Conservation (phyloP, 192 early-diverging fungal genomes). For the Coemansia sp. region DNA sequence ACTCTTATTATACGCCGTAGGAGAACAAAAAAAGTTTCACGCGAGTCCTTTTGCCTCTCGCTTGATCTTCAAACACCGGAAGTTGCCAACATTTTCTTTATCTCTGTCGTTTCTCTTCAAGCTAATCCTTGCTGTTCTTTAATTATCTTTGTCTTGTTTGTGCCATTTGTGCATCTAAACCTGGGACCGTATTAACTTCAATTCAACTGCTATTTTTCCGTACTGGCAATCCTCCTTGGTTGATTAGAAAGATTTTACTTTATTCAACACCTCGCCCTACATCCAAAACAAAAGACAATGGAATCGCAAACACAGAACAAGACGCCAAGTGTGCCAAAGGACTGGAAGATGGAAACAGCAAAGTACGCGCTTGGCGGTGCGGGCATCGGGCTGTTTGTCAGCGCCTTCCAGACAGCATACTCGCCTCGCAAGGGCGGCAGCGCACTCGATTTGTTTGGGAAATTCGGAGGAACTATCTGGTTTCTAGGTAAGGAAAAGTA, state of each 20-base stretch:
- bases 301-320: slow-evolving; percentile 9
- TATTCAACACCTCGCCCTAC: neutral
- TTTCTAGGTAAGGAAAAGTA: slow-evolving; percentile 63
- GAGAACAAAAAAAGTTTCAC: no score
- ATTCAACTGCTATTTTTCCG: neutral
- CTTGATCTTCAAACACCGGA: neutral
- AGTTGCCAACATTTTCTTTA: neutral
- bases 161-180: neutral
- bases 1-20: no score
- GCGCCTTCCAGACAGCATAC: slow-evolving; percentile 68
- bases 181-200: no score
- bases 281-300: slow-evolving; percentile 8
- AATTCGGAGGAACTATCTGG: slow-evolving; percentile 66
- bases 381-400: slow-evolving; percentile 68
- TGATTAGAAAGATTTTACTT: neutral
- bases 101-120: neutral
- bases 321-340: slow-evolving; percentile 32
- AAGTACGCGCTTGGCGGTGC: slow-evolving; percentile 57
- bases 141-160: neutral
- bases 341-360: slow-evolving; percentile 47
- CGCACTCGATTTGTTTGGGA: slow-evolving; percentile 58
- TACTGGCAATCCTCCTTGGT: neutral
- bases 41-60: no score
- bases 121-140: slow-evolving; percentile 5
- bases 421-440: slow-evolving; percentile 40